These are phyloP conservation scores for Metrosideros polymorpha DNA, from an alignment of 441 rosid species.

Conservation along the genomic window DNA sequence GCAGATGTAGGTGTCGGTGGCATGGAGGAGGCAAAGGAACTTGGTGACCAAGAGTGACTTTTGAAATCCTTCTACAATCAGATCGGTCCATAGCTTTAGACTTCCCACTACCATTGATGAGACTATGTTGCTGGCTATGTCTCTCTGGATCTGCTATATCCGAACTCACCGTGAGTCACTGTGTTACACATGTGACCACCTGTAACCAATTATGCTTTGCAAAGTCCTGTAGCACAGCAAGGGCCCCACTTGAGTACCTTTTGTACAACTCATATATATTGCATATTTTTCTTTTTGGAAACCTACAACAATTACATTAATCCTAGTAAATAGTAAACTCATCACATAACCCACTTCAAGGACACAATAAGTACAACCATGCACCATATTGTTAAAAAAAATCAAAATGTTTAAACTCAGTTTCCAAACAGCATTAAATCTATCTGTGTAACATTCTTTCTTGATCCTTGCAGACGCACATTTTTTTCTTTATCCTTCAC, in stretches of 20 bases:
- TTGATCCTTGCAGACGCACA: background rate
- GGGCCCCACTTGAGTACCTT: background rate
- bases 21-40: conserved; percentile 42
- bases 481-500: background rate
- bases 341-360: background rate
- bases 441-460: background rate
- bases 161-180: background rate
- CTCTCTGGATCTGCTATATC: background rate
- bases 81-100: background rate
- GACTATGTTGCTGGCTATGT: background rate
- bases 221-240: background rate
- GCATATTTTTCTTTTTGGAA: background rate
- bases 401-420: background rate
- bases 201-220: background rate
- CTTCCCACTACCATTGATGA: background rate
- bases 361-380: background rate
- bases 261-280: background rate
- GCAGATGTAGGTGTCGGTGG: conserved; percentile 32
- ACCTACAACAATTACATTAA: background rate
- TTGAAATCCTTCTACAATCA: conserved; percentile 11
- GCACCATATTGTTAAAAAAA: background rate
- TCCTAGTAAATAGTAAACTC: background rate
- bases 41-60: conserved; percentile 9
- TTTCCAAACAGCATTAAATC: background rate
- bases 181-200: background rate